Base-by-base conservation (phyloP, 2,329 filamentous ascomycete species). In the Mycocentrospora acerina region DNA sequence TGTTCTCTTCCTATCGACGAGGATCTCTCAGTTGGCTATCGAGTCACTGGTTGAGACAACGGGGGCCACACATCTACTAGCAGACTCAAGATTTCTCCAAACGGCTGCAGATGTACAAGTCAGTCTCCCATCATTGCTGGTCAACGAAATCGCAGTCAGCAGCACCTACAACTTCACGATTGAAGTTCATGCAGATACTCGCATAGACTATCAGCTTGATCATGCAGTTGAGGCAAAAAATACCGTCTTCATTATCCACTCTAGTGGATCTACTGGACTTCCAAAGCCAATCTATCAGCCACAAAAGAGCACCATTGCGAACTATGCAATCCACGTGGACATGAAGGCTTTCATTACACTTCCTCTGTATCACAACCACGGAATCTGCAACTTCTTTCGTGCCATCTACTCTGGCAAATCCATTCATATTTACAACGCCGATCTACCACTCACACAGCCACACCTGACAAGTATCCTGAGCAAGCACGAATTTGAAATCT, bases 221-320 rank as follows among this genome's bases (percentile, higher is more conserved):
- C 46, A 40, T 4, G 14, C 28, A 1, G 24, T 57, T 4, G 55
- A 59, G 28, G 35, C 38, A 13, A 24, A 19, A 3, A 57, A 57
- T 16, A 52, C 44, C 13, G 43, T 57, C 4, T 57, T 44, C 28
- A 59, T 59, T 12, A 57, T 59, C 16, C 55, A 59, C 19, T 59
- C 53, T 3, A 59, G 55, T 37, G 55, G 81, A 8, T 80, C 76
- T 0, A 83, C 82, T 0, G 80, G 81, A 0, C 67, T 83, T 0
- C 81, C 81, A 0, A 84, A 84, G 46, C 79, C 81, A 0, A 82
- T 85, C 28, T 79, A 73, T 40, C 75, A 81, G 35, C 77, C 74
- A 0, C 78, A 84, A 54, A 72, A 37, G 29, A 52, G 39, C 25
- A 39, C 46, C 12, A 53, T 57, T 16, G 54, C 50, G 8, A 54